phyloP scores from a whole-genome alignment of 768 basidiomycete genomes.

The Kwoniella sp. region DNA sequence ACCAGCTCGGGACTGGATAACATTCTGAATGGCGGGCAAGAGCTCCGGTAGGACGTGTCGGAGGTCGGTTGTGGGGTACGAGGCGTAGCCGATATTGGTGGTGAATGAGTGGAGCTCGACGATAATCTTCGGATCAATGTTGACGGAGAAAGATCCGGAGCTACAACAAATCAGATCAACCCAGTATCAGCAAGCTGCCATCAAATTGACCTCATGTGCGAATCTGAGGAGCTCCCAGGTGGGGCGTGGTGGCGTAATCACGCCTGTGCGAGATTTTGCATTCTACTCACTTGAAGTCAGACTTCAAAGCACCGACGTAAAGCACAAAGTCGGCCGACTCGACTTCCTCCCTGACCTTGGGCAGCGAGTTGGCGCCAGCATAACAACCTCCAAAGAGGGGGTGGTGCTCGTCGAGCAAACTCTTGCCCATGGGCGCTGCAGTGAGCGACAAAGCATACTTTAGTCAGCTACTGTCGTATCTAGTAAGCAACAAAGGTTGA shows the following conservation, averaged over 20 bases:
- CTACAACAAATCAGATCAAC: too few relatives aligned
- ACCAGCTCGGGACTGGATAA: slow-evolving; percentile 24
- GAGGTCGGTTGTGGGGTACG: slow-evolving; percentile 53
- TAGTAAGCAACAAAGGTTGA: too few relatives aligned
- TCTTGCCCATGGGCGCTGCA: slow-evolving; percentile 43
- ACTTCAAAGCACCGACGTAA: slow-evolving; percentile 52
- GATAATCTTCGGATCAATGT: slow-evolving; percentile 49
- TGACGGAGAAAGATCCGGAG: slow-evolving; percentile 55
- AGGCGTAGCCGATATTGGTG: slow-evolving; percentile 47
- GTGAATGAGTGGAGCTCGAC: slow-evolving; percentile 56
- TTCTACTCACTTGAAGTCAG: slow-evolving; percentile 54
- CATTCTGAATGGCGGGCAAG: slow-evolving; percentile 42
- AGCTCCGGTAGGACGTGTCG: slow-evolving; percentile 53
- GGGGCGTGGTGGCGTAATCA: not conserved
- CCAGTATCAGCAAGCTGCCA: too few relatives aligned
- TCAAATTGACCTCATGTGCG: too few relatives aligned
- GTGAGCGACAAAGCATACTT: not conserved
- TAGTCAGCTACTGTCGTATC: not conserved
- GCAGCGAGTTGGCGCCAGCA: slow-evolving; percentile 51
- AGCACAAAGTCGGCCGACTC: slow-evolving; percentile 54
- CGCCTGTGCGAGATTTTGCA: too few relatives aligned
- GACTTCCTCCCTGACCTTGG: slow-evolving; percentile 49
- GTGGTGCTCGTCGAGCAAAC: slow-evolving; percentile 52
- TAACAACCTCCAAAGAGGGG: slow-evolving; percentile 53
- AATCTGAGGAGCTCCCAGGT: too few relatives aligned